phyloP scores from a whole-genome alignment of 345 rosid species.

The Arabidopsis thaliana region DNA sequence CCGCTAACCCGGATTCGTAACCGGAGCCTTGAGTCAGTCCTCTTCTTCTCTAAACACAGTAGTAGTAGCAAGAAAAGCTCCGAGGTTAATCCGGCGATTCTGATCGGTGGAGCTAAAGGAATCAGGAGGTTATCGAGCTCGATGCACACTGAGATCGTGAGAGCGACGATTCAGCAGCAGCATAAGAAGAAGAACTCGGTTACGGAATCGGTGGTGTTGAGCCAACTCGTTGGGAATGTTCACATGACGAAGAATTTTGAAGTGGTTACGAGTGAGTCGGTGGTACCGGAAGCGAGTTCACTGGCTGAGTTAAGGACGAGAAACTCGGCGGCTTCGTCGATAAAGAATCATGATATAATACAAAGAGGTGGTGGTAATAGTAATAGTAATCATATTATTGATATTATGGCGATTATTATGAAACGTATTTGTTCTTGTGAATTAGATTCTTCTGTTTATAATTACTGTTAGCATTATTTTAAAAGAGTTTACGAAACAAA shows the following conservation, averaged over 20 bases:
- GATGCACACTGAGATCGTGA: slow-evolving; percentile 76
- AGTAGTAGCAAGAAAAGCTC: slow-evolving; percentile 47
- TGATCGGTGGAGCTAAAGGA: slow-evolving; percentile 84
- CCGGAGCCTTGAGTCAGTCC: slow-evolving; percentile 68
- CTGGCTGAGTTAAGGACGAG: slow-evolving; percentile 44
- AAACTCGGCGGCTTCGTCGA: slow-evolving; percentile 39
- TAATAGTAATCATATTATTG: slow-evolving; percentile 40
- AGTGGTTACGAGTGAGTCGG: slow-evolving; percentile 55
- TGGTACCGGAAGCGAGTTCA: slow-evolving; percentile 56
- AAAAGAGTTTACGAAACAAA: not conserved
- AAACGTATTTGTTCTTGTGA: slow-evolving; percentile 69
- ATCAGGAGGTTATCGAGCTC: slow-evolving; percentile 62
- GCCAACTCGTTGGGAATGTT: slow-evolving; percentile 65
- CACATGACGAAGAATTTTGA: slow-evolving; percentile 55
- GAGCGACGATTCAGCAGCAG: slow-evolving; percentile 62
- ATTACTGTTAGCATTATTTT: slow-evolving; percentile 56
- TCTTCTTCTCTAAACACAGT: slow-evolving; percentile 47
- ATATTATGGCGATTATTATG: slow-evolving; percentile 51
- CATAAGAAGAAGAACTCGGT: slow-evolving; percentile 59
- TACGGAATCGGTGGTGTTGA: slow-evolving; percentile 64
- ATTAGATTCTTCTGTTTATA: slow-evolving; percentile 67
- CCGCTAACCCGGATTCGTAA: slow-evolving; percentile 70
- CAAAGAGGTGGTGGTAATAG: slow-evolving; percentile 46
- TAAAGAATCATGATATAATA: slow-evolving; percentile 42
- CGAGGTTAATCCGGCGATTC: slow-evolving; percentile 59